Conservation (phyloP, 805 yeast species). For the Wickerhamiella spandovensis region DNA sequence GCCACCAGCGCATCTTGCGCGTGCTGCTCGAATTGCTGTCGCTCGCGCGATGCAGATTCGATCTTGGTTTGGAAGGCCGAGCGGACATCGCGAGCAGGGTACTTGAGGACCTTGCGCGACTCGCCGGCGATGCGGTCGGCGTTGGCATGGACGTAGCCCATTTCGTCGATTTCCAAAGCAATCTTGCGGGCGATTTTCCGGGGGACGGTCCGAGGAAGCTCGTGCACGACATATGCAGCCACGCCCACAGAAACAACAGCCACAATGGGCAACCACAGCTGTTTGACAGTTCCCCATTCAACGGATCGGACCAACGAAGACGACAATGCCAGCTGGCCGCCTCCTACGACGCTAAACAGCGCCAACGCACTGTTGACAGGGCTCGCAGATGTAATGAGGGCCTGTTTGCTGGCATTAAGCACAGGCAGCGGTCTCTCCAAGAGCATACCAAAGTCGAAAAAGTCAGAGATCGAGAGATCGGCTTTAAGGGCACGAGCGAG, state of each 20-base stretch:
- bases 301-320: slow-evolving; percentile 6
- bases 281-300: not conserved
- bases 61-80: slow-evolving; percentile 51
- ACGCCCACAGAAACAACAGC: slow-evolving; percentile 30
- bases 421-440: slow-evolving; percentile 18
- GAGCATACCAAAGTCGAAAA: slow-evolving; percentile 56
- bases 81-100: slow-evolving; percentile 73
- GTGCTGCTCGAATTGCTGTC: slow-evolving; percentile 39
- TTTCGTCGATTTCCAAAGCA: slow-evolving; percentile 41
- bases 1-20: slow-evolving; percentile 46
- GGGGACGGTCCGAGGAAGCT: slow-evolving; percentile 83
- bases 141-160: slow-evolving; percentile 70
- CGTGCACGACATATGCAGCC: slow-evolving; percentile 52
- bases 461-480: slow-evolving; percentile 53
- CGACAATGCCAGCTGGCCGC: slow-evolving; percentile 8
- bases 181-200: slow-evolving; percentile 67
- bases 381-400: slow-evolving; percentile 10
- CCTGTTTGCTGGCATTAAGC: slow-evolving; percentile 9
- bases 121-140: slow-evolving; percentile 70
- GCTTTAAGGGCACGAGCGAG: slow-evolving; percentile 44
- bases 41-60: slow-evolving; percentile 45
- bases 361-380: slow-evolving; percentile 14
- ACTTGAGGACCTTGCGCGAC: slow-evolving; percentile 64
- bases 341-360: slow-evolving; percentile 13
- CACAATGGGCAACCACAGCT: slow-evolving; percentile 9